Conservation (phyloP, 441 rosid species). For the Populus tomentosa region DNA sequence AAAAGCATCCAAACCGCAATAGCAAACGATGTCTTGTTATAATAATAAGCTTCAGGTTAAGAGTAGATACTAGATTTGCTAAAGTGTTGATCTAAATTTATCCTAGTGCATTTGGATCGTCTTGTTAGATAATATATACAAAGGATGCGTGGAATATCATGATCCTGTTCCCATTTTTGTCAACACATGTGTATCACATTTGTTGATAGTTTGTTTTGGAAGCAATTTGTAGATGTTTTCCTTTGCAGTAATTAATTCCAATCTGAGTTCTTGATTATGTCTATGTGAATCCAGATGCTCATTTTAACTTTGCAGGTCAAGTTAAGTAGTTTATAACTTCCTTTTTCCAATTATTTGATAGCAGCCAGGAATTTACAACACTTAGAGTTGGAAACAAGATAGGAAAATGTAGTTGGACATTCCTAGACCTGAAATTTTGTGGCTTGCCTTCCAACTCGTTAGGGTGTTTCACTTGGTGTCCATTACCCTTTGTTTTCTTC, state of each 20-base stretch:
- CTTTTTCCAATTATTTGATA: background rate
- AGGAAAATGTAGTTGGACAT: background rate
- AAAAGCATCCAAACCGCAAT: background rate
- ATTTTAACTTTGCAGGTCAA: background rate
- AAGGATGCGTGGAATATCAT: background rate
- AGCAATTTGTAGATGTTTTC: background rate
- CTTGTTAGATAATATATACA: no score
- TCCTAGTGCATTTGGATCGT: no score
- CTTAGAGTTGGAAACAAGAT: background rate
- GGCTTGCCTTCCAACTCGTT: background rate
- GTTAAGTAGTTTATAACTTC: background rate
- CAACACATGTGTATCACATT: background rate
- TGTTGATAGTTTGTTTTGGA: background rate
- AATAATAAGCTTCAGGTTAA: background rate
- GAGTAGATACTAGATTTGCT: background rate
- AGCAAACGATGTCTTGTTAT: background rate
- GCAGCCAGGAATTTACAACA: background rate
- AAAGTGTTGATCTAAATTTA: background rate
- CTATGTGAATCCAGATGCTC: background rate
- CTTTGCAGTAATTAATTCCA: background rate
- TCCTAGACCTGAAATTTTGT: background rate
- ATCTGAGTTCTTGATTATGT: background rate
- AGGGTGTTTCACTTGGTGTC: background rate
- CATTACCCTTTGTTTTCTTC: background rate
- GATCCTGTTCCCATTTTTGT: background rate